phyloP scores from a whole-genome alignment of 78 protist genomes.

The Corallochytrium limacisporum region DNA sequence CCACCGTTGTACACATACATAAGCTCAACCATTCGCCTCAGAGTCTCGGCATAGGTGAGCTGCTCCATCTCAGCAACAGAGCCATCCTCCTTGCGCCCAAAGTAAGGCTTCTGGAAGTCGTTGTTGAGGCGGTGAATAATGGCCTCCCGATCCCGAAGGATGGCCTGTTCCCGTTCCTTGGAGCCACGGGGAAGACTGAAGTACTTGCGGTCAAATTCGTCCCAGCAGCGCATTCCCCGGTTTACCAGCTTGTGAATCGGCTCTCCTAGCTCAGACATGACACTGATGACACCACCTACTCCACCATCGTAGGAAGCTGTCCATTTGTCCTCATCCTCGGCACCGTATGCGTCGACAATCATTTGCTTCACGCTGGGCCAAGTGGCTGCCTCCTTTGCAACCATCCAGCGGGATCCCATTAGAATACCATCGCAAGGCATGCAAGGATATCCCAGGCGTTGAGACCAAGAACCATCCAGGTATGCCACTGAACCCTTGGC shows the following conservation, averaged over 20 bases:
- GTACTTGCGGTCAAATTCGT: constrained; percentile 9
- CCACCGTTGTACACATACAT: neutral
- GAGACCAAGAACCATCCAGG: constrained; percentile 39
- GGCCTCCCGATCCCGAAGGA: neutral
- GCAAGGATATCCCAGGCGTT: constrained; percentile 2
- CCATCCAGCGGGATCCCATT: constrained; percentile 35
- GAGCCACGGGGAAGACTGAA: constrained; percentile 18
- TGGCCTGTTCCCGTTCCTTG: neutral
- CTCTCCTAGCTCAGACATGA: constrained; percentile 50
- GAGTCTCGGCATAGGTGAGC: constrained; percentile 38
- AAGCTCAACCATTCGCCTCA: constrained; percentile 18
- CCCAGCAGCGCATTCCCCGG: constrained; percentile 42
- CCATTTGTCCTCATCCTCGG: constrained; percentile 28
- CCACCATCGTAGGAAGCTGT: constrained; percentile 17
- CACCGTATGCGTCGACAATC: constrained; percentile 7
- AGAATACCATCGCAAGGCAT: constrained; percentile 55
- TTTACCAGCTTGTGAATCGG: constrained; percentile 54
- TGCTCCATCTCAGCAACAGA: constrained; percentile 4
- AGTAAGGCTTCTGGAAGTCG: constrained; percentile 45
- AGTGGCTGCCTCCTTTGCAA: constrained; percentile 30
- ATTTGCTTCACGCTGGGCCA: constrained; percentile 11
- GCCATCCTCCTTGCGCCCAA: constrained; percentile 30
- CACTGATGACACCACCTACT: constrained; percentile 38
- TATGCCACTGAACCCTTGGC: constrained; percentile 18
- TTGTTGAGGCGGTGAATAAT: constrained; percentile 33